A percentile compares a stretch with the other conserved stretches of the same genome.
These are phyloP conservation scores for Collybiopsis confluens DNA, from an alignment of 768 basidiomycete species.

Conservation along the genomic window DNA sequence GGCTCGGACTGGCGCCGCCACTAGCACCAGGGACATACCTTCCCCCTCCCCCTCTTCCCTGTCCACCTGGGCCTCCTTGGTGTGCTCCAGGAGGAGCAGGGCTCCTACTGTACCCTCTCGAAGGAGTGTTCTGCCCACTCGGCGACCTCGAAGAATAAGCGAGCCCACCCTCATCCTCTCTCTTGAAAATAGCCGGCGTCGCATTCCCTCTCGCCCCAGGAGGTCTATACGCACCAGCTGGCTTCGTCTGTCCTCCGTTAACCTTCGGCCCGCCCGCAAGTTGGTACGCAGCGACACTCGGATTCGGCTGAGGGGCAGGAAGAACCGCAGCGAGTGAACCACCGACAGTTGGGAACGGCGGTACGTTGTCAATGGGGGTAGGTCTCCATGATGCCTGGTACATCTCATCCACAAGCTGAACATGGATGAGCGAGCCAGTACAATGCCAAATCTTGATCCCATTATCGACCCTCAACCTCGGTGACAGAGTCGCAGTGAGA, in stretches of 20 bases:
- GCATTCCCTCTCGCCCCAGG: slow-evolving; percentile 89
- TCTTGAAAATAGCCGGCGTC: slow-evolving; percentile 84
- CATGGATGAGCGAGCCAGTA: slow-evolving; percentile 79
- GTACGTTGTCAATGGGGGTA: slow-evolving; percentile 56
- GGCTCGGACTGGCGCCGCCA: slow-evolving; percentile 22
- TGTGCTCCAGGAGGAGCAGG: slow-evolving; percentile 47
- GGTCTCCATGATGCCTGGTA: slow-evolving; percentile 90
- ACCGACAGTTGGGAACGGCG: slow-evolving; percentile 56
- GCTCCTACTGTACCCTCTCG: slow-evolving; percentile 54
- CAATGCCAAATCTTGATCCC: slow-evolving; percentile 97
- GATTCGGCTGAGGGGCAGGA: slow-evolving; percentile 62
- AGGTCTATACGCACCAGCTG: slow-evolving; percentile 79
- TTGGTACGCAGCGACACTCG: slow-evolving; percentile 41
- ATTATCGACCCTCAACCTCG: slow-evolving; percentile 93
- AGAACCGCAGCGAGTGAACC: slow-evolving; percentile 55
- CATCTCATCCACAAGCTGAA: slow-evolving; percentile 80
- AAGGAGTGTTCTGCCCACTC: slow-evolving; percentile 57
- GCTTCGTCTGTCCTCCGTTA: slow-evolving; percentile 41
- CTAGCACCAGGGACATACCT: slow-evolving; percentile 77
- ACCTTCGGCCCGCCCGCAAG: slow-evolving; percentile 46
- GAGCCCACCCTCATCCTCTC: slow-evolving; percentile 84
- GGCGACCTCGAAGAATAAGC: slow-evolving; percentile 54
- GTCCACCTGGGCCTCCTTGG: slow-evolving; percentile 29
- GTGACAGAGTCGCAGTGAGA: slow-evolving; percentile 93
- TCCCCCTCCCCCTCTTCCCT: slow-evolving; percentile 34